Evolutionary conservation across 305 asterid species (phyloP), one percentile per base, ranked within the genome.

Genomic region (Ilex paraguariensis): DNA sequence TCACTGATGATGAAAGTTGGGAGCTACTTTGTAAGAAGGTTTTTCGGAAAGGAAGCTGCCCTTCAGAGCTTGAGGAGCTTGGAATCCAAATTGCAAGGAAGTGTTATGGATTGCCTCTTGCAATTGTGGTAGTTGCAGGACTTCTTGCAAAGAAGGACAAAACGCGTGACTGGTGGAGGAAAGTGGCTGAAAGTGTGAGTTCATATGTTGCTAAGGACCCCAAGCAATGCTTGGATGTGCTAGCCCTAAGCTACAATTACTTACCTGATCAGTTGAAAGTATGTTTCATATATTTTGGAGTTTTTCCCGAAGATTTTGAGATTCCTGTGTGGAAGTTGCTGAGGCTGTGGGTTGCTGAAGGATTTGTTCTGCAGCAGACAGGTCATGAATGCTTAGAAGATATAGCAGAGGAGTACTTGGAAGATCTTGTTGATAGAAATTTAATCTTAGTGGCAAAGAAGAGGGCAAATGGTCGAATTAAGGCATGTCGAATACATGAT

Each of bases 381-480:
- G 42, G 9, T 5, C n/a, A 56, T 3, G 9, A 36, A 8, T 4
- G 40, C 60, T 56, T 56, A n/a, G 42, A 56, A 13, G 42, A 56
- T 28, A 13, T 56, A 10, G 60, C 60, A 28, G 60, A 56, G 60
- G 60, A 56, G 3, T 56, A 56, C 42, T 56, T 56, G 60, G 13
- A 28, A n/a, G 60, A 56, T 56, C 60, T 56, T 9, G 42, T 56
- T 9, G 60, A 56, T 8, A 8, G 60, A 21, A 56, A n/a, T 31
- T 21, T 56, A 12, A n/a, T 56, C 10, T 0, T 30, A 31, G 7
- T 31, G 0, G 42, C 39, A 8, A 31, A 56, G 3, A 56, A 31
- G 28, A 3, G 60, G 44, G n/a, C 12, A 3, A 8, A 30, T 31
- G 60, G 42, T 12, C 7, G 42, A n/a, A 56, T 56, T 6, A 56